phyloP scores from a whole-genome alignment of 2,329 filamentous ascomycete genomes.

The Exophiala xenobiotica region DNA sequence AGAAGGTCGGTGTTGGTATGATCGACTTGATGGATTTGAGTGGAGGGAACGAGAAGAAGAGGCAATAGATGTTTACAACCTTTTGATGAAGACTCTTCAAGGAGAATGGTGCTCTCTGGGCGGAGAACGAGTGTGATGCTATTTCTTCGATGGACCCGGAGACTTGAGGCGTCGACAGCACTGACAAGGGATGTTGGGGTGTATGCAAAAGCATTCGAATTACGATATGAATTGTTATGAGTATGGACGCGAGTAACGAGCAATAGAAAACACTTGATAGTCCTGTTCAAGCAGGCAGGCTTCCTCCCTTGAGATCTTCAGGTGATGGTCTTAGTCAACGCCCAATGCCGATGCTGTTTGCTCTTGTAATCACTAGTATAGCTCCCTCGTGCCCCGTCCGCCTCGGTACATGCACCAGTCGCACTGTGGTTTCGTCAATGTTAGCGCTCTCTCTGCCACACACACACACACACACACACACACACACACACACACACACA shows the following conservation, averaged over 20 bases:
- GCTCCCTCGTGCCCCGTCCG: conserved; percentile 21
- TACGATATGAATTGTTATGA: too few relatives aligned
- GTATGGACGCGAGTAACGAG: too few relatives aligned
- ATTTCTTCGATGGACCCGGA: not conserved
- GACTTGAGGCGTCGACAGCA: not conserved
- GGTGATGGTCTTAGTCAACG: too few relatives aligned
- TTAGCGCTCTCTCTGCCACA: not conserved
- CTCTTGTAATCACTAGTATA: too few relatives aligned
- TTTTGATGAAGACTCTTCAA: too few relatives aligned
- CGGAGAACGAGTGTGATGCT: not conserved
- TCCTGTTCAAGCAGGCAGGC: too few relatives aligned
- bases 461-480: too few relatives aligned
- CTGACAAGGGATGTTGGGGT: not conserved
- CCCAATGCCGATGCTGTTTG: too few relatives aligned
- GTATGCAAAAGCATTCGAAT: too few relatives aligned
- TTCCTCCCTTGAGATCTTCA: too few relatives aligned
- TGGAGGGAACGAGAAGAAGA: conserved; percentile 18
- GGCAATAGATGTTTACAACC: conserved; percentile 1
- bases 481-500: not conserved
- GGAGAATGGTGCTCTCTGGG: not conserved
- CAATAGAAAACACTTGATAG: too few relatives aligned
- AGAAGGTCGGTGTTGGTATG: conserved; percentile 41
- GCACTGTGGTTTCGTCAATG: conserved; percentile 14
- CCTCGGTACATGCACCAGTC: conserved; percentile 30
- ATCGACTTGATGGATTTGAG: conserved; percentile 36